A percentile compares a stretch with the other conserved stretches of the same genome.
These are phyloP conservation scores for Axilococcus clingmanii DNA, from an alignment of 139 green algal genomes.

Conservation along the genomic window DNA sequence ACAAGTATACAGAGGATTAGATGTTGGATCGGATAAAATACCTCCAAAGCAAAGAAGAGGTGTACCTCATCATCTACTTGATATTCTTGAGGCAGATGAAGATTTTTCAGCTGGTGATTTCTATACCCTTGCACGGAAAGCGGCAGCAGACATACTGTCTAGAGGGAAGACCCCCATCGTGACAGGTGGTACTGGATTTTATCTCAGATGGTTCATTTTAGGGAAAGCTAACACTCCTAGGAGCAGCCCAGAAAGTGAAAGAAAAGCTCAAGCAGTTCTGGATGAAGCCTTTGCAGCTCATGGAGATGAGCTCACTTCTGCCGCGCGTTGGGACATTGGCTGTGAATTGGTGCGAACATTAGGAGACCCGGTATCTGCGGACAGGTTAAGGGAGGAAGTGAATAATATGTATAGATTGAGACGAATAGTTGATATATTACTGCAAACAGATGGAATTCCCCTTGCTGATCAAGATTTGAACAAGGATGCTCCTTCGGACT, in stretches of 20 bases:
- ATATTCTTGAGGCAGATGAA: conserved; percentile 56
- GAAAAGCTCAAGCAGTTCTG: conserved; percentile 19
- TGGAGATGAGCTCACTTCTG: conserved; percentile 7
- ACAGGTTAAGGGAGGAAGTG: conserved; percentile 41
- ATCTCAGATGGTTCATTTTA: conserved; percentile 81
- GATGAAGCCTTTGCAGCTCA: conserved; percentile 18
- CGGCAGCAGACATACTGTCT: conserved; percentile 58
- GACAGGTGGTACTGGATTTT: conserved; percentile 88
- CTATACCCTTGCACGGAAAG: conserved; percentile 42
- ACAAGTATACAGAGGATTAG: conserved; percentile 81
- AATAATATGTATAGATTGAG: conserved; percentile 91
- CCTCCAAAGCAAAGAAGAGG: conserved; percentile 35
- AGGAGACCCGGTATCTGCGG: conserved; percentile 48
- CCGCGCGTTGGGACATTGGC: conserved; percentile 53
- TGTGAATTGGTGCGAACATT: conserved; percentile 32
- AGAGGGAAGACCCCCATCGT: conserved; percentile 65
- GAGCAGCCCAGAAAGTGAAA: conserved; percentile 33
- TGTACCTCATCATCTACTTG: conserved; percentile 88
- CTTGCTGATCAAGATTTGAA: conserved; percentile 26
- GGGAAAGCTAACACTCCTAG: conserved; percentile 56
- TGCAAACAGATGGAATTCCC: conserved; percentile 35
- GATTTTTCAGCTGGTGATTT: conserved; percentile 89
- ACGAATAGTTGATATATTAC: conserved; percentile 63
- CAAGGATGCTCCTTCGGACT: conserved; percentile 26
- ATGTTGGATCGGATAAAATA: conserved; percentile 89